These are phyloP conservation scores for Austropuccinia psidii DNA, from an alignment of 1,284 basidiomycete species.

Conservation along the genomic window DNA sequence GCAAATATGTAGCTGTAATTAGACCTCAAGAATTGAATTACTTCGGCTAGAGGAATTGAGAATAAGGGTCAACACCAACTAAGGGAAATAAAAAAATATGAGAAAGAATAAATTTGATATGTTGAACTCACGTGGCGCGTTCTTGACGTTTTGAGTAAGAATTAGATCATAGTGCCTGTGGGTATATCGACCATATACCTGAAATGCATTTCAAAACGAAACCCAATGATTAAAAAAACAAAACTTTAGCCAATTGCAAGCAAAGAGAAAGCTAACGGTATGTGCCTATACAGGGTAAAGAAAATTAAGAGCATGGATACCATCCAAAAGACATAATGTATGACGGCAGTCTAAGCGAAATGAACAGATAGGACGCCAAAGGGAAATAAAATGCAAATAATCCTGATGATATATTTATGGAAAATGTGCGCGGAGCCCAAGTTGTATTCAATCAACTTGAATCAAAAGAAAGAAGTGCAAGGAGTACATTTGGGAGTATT, in stretches of 20 bases:
- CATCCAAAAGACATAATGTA: no score
- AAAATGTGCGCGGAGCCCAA: neutral
- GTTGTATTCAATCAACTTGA: neutral
- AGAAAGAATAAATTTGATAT: neutral
- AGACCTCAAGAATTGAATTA: conserved; percentile 29
- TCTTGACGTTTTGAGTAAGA: conserved; percentile 31
- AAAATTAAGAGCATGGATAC: neutral
- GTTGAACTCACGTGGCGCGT: conserved; percentile 30
- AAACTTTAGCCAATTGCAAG: neutral
- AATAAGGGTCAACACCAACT: neutral
- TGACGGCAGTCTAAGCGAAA: no score
- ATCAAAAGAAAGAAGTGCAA: neutral
- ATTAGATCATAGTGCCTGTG: conserved; percentile 37
- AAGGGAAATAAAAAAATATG: neutral
- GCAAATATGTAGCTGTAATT: conserved; percentile 35
- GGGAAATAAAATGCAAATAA: neutral
- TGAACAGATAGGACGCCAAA: neutral
- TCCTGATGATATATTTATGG: neutral
- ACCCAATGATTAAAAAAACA: neutral
- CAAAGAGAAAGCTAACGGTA: neutral
- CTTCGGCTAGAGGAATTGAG: conserved; percentile 21
- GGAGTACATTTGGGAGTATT: no score
- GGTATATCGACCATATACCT: conserved; percentile 36
- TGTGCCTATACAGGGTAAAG: no score
- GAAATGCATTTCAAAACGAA: neutral